Conservation (phyloP, 148 eudicot species). For the Diospyros lotus region DNA sequence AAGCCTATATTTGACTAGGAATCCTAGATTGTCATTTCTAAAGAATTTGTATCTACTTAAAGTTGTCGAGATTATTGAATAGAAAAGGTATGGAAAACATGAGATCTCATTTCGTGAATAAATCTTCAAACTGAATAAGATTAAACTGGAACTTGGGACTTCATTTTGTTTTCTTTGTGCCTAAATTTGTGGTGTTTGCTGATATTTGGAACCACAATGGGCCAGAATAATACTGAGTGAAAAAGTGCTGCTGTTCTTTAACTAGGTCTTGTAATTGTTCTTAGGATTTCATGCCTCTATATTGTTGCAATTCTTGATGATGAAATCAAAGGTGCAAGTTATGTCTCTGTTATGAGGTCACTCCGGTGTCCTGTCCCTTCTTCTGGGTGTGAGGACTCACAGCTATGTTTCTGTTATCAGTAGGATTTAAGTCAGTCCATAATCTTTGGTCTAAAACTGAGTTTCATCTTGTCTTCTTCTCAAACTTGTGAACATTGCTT, state of each 20-base stretch:
- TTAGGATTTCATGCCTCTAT: not conserved
- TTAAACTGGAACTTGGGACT: not conserved
- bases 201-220: not conserved
- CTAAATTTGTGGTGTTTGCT: not conserved
- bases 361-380: not conserved
- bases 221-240: not conserved
- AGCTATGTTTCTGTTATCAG: not conserved
- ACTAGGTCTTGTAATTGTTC: constrained; percentile 4
- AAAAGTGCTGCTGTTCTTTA: not conserved
- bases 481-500: not conserved
- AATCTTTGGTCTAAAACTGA: not conserved
- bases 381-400: not conserved
- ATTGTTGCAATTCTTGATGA: not conserved
- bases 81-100: not conserved
- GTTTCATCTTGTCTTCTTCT: not conserved
- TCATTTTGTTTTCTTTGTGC: not conserved
- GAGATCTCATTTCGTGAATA: not conserved
- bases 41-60: not conserved
- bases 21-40: not conserved
- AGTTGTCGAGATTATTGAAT: too few species aligned
- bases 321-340: not conserved
- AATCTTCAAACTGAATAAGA: not conserved
- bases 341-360: not conserved
- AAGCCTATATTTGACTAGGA: not conserved
- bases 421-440: not conserved